Conservation (phyloP, 2,329 filamentous ascomycete species). For the Fusarium lateritium region DNA sequence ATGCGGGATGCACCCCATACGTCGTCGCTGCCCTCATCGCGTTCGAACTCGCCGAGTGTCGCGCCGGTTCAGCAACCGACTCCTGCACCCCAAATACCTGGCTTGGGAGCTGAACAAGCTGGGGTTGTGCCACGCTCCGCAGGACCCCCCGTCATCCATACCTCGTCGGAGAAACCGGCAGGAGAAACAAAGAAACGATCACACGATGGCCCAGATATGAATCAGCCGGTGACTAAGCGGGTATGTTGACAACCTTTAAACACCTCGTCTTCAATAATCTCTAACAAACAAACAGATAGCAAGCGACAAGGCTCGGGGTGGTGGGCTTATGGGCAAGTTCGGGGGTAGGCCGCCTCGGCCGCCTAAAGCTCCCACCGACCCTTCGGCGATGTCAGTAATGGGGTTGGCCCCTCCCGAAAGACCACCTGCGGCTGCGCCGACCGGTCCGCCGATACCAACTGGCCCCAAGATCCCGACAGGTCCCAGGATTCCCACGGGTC, state of each 20-base stretch:
- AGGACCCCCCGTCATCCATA: slow-evolving; percentile 59
- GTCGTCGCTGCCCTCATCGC: slow-evolving; percentile 23
- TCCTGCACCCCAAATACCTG: slow-evolving; percentile 32
- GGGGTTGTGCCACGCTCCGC: slow-evolving; percentile 46
- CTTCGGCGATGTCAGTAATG: slow-evolving; percentile 67
- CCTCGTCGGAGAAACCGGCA: slow-evolving; percentile 45
- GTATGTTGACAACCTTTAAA: slow-evolving; percentile 53
- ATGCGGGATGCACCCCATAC: slow-evolving; percentile 43
- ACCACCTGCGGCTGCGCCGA: slow-evolving; percentile 52
- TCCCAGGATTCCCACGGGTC: slow-evolving; percentile 32
- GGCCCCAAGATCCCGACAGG: slow-evolving; percentile 18
- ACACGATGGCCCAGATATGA: slow-evolving; percentile 56
- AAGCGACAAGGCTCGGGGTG: slow-evolving; percentile 50
- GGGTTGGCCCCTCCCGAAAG: slow-evolving; percentile 64
- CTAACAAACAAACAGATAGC: slow-evolving; percentile 53
- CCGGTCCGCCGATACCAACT: slow-evolving; percentile 28
- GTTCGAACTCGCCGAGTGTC: slow-evolving; percentile 29
- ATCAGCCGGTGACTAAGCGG: slow-evolving; percentile 56
- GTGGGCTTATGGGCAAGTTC: slow-evolving; percentile 57
- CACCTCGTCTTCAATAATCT: slow-evolving; percentile 6
- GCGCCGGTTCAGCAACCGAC: slow-evolving; percentile 13
- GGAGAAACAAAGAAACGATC: slow-evolving; percentile 60
- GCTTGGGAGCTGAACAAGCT: slow-evolving; percentile 30
- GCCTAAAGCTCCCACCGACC: slow-evolving; percentile 59
- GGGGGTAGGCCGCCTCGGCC: slow-evolving; percentile 50